Conservation (phyloP, 371 early-diverging fungal species). For the Batkoa obscura region DNA sequence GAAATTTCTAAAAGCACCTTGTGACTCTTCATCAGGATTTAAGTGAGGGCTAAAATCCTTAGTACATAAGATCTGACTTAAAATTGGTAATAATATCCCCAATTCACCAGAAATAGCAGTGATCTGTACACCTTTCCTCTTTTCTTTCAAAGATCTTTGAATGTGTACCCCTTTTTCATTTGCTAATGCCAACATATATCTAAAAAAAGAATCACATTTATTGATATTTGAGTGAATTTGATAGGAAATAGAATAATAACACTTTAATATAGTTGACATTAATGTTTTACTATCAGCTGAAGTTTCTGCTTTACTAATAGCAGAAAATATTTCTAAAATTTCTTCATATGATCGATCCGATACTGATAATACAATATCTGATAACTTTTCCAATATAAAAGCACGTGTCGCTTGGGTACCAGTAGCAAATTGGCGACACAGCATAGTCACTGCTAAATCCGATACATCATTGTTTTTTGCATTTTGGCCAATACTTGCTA, state of each 20-base stretch:
- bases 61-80: constrained; percentile 35
- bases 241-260: constrained; percentile 24
- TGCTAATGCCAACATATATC: constrained; percentile 32
- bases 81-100: constrained; percentile 42
- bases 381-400: constrained; percentile 27
- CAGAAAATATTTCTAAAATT: constrained; percentile 25
- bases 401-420: constrained; percentile 23
- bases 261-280: constrained; percentile 20
- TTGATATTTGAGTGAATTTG: constrained; percentile 27
- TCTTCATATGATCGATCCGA: constrained; percentile 25
- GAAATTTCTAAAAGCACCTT: constrained; percentile 55
- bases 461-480: constrained; percentile 10
- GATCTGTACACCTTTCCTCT: constrained; percentile 24
- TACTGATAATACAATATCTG: constrained; percentile 37
- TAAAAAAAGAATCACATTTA: constrained; percentile 30
- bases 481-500: constrained; percentile 6
- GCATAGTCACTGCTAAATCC: constrained; percentile 34
- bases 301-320: constrained; percentile 22
- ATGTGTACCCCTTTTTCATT: constrained; percentile 50
- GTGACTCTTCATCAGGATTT: constrained; percentile 36
- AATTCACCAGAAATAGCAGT: constrained; percentile 32
- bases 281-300: constrained; percentile 25
- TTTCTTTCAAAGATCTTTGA: constrained; percentile 24
- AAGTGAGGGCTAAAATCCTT: constrained; percentile 36
- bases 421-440: constrained; percentile 28